phyloP scores from a whole-genome alignment of 495 filamentous ascomycete genomes.

The Aspergillus sclerotiicarbonarius region DNA sequence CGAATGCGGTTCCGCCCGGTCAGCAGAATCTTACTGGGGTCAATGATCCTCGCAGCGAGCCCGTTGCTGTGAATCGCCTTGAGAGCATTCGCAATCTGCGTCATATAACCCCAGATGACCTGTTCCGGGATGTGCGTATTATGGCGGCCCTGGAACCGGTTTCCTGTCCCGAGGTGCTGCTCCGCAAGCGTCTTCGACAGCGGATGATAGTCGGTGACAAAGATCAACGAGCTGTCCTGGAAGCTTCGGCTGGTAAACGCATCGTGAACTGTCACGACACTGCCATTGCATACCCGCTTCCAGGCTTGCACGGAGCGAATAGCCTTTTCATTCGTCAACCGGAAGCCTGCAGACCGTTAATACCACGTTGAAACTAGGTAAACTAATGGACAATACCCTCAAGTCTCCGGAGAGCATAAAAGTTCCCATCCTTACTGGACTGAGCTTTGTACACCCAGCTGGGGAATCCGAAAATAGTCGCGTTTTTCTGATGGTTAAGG shows the following conservation, averaged over 20 bases:
- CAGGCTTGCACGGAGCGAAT: slow-evolving; percentile 85
- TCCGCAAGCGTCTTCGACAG: slow-evolving; percentile 86
- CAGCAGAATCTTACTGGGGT: slow-evolving; percentile 79
- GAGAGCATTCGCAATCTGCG: slow-evolving; percentile 86
- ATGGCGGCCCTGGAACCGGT: slow-evolving; percentile 49
- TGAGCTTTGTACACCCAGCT: slow-evolving; percentile 97
- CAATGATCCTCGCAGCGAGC: slow-evolving; percentile 80
- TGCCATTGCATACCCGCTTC: slow-evolving; percentile 80
- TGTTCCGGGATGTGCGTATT: slow-evolving; percentile 65
- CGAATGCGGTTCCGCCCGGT: slow-evolving; percentile 71
- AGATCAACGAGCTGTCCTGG: slow-evolving; percentile 90
- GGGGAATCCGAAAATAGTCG: slow-evolving; percentile 73
- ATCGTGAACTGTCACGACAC: slow-evolving; percentile 83
- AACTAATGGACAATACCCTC: slow-evolving; percentile 57
- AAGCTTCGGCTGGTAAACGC: slow-evolving; percentile 91
- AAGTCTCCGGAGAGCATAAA: slow-evolving; percentile 79
- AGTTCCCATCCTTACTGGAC: slow-evolving; percentile 78
- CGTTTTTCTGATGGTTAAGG: slow-evolving; percentile 71
- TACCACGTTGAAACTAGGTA: slow-evolving; percentile 4
- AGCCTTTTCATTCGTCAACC: slow-evolving; percentile 82
- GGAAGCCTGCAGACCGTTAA: slow-evolving; percentile 52
- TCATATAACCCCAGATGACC: slow-evolving; percentile 85
- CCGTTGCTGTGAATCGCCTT: slow-evolving; percentile 79
- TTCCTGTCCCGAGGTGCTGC: slow-evolving; percentile 65
- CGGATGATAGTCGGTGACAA: slow-evolving; percentile 92